Evolutionary conservation across 345 rosid genomes (phyloP), one percentile per base, ranked within the genome.

Genomic region (Erucastrum elatum): DNA sequence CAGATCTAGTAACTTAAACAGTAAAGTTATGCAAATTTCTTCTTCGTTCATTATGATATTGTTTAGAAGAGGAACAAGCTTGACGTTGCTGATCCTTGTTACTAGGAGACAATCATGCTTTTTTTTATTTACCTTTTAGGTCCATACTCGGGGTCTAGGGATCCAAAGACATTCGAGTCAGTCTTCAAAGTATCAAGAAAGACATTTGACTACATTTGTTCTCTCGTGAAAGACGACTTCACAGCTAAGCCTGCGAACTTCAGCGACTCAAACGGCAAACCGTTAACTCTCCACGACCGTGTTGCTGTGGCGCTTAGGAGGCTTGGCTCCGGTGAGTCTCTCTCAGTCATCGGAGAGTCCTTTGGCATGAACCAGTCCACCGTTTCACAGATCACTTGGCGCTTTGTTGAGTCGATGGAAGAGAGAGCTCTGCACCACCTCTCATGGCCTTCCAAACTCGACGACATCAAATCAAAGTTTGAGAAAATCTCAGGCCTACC

Each of bases 361-460:
- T 86, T 91, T 71, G 90, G 91, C 49, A 68, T 91, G 76, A 86
- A 89, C 58, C 97, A 88, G 69, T 91, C 97, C 29, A 86, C 89
- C 15, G 91, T 91, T 74, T 88, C 96, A 21, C 96, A 89, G 61
- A 72, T 89, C 82, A 91, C 94, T 69, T 89, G 92, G 92, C 84
- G 94, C 62, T 91, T 87, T 77, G 94, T 91, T 56, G 94, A 88
- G 80, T 87, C 94, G 70, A 85, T 88, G 94, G 94, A 91, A 78
- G 91, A 87, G 81, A 85, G 83, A 84, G 92, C 87, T 3, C 69
- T 86, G 21, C 85, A 73, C 37, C 94, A 89, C 82, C 87, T 91
- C 83, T 75, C 74, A 8, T 89, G 94, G 96, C 96, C 96, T 66
- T 77, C 79, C 3, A 88, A 89, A 34, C 77, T 80, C 72, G 91